phyloP scores from a whole-genome alignment of 352 stramenopile genomes.

The Pythium plurisporium region DNA sequence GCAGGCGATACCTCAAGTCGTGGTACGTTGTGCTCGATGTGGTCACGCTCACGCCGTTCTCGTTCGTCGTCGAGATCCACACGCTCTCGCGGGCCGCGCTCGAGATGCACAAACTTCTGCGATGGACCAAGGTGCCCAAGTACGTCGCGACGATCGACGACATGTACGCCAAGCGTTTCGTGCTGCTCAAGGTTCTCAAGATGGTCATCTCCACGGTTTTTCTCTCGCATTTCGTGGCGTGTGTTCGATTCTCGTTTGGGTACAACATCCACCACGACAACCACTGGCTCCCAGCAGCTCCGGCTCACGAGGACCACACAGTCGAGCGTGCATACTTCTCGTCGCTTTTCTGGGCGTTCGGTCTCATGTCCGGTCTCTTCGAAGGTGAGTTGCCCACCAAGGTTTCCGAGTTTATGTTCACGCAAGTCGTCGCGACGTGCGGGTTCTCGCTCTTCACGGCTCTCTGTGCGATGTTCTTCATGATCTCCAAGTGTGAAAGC shows the following conservation, averaged over 20 bases:
- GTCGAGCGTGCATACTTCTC: constrained; percentile 38
- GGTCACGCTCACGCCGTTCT: constrained; percentile 44
- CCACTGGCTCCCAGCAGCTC: constrained; percentile 41
- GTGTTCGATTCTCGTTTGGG: constrained; percentile 53
- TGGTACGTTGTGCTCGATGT: constrained; percentile 43
- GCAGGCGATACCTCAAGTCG: constrained; percentile 39
- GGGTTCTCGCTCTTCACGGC: constrained; percentile 70
- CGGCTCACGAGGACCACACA: constrained; percentile 21
- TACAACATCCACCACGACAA: constrained; percentile 43
- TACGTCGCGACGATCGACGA: constrained; percentile 53
- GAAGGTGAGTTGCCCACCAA: constrained; percentile 57
- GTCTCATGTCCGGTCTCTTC: constrained; percentile 59
- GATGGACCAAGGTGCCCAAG: constrained; percentile 33
- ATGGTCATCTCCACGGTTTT: constrained; percentile 44
- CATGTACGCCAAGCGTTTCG: constrained; percentile 62
- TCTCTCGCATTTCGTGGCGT: constrained; percentile 55
- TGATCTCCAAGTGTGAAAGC: constrained; percentile 76
- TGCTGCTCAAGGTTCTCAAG: constrained; percentile 29
- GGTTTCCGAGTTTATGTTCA: constrained; percentile 58
- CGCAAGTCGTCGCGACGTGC: constrained; percentile 51
- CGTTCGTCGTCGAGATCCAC: constrained; percentile 4
- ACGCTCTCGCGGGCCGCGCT: constrained; percentile 18
- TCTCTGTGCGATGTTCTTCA: constrained; percentile 72
- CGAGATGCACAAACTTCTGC: constrained; percentile 42
- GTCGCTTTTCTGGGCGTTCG: constrained; percentile 65